These are phyloP conservation scores for Schwanniomyces pseudopolymorphus DNA, from an alignment of 805 yeast genomes.

Conservation along the genomic window DNA sequence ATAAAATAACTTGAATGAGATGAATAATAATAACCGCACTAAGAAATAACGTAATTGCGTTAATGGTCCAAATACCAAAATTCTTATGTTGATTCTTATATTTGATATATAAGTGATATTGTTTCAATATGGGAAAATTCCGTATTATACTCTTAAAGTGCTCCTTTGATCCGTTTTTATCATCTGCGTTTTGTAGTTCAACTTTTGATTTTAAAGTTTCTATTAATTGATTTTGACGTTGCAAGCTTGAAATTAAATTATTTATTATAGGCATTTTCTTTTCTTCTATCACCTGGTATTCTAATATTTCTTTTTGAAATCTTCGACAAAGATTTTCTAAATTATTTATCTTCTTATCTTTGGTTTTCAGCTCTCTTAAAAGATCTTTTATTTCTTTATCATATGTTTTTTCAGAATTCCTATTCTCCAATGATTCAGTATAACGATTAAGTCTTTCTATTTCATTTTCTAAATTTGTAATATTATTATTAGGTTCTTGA, in stretches of 20 bases:
- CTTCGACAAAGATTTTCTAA: slow-evolving; percentile 18
- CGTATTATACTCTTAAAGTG: slow-evolving; percentile 14
- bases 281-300: slow-evolving; percentile 8
- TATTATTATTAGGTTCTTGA: not conserved
- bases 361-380: slow-evolving; percentile 12
- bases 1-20: slow-evolving; percentile 14
- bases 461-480: slow-evolving; percentile 18
- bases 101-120: slow-evolving; percentile 22
- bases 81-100: slow-evolving; percentile 23
- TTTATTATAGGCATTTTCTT: slow-evolving; percentile 10
- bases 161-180: not conserved
- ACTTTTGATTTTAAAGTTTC: slow-evolving; percentile 15
- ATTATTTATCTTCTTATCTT: slow-evolving; percentile 16
- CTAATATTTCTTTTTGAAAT: slow-evolving; percentile 14
- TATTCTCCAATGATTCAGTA: slow-evolving; percentile 14
- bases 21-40: slow-evolving; percentile 19
- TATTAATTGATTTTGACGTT: slow-evolving; percentile 22
- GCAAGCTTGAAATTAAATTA: slow-evolving; percentile 13
- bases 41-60: slow-evolving; percentile 20
- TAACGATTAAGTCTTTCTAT: slow-evolving; percentile 15
- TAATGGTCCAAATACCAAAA: slow-evolving; percentile 17
- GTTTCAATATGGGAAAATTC: slow-evolving; percentile 30
- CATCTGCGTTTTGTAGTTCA: slow-evolving; percentile 3
- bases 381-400: slow-evolving; percentile 11
- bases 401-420: slow-evolving; percentile 3